Evolutionary conservation across 2,329 filamentous ascomycete genomes (phyloP), one percentile per base, ranked within the genome.

Genomic region (Pestalotiopsis sp.): DNA sequence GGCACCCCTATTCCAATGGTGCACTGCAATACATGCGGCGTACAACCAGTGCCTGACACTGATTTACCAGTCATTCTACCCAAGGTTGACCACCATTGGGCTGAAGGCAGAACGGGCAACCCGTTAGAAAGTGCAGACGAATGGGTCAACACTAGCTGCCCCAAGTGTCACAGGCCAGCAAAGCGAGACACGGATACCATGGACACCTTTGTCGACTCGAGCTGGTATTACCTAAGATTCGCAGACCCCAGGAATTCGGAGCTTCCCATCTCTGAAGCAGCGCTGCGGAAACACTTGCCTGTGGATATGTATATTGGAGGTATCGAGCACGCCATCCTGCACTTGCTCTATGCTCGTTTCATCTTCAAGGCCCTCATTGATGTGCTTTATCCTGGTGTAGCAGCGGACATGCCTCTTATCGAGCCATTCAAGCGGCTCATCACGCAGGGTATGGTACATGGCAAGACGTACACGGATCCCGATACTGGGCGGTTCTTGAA

Each of bases 161-260:
- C 94, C 4, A 88, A 88, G 73, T 97, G 94, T 74, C 82, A 86
- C 17, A 85, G 87, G 1, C 81, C 88, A 27, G 94, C 93, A 6
- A 92, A 90, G 77, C 88, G 94, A 71, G 94, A 97, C 72, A 97
- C 94, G 0, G 94, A 97, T 78, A 97, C 94, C 2, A 97, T 97
- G 94, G 94, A 97, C 79, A 97, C 94, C 0, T 97, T 97, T 80
- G 94, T 97, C 70, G 94, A 97, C 80, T 97, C 94, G 1, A 97
- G 94, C 66, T 97, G 94, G 94, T 97, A 97, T 79, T 97, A 91
- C 76, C 89, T 95, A 81, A 88, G 93, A 13, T 97, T 94, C 74
- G 81, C 91, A 36, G 93, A 97, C 74, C 84, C 92, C 1, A 83
- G 89, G 20, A 95, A 96, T 72, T 72, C 83, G 14, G 75, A 85